phyloP scores from a whole-genome alignment of 768 basidiomycete genomes.

The Lactifluus piperatus region DNA sequence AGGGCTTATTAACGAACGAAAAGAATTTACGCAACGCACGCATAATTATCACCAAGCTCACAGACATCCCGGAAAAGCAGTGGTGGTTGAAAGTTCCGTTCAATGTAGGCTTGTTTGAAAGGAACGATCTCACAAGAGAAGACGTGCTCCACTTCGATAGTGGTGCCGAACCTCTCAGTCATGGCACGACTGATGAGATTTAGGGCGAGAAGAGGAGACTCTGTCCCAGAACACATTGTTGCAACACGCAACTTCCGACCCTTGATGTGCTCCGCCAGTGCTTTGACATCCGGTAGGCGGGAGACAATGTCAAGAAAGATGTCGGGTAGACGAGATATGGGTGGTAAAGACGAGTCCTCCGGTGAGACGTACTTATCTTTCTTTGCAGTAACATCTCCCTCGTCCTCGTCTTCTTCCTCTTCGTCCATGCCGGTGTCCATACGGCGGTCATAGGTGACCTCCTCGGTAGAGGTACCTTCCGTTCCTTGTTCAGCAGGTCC shows the following conservation, averaged over 20 bases:
- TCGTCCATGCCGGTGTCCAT: conserved; percentile 9
- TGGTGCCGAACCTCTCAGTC: conserved; percentile 51
- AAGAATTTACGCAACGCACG: conserved; percentile 38
- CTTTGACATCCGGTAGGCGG: conserved; percentile 54
- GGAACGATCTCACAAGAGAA: conserved; percentile 97
- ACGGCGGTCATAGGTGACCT: neutral
- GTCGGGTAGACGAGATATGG: conserved; percentile 58
- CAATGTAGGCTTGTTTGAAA: conserved; percentile 96
- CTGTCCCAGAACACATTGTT: conserved; percentile 97
- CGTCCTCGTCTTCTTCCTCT: conserved; percentile 26
- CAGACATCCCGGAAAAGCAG: conserved; percentile 91
- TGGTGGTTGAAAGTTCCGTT: conserved; percentile 90
- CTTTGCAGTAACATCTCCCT: conserved; percentile 27
- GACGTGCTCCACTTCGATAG: conserved; percentile 77
- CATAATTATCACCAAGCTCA: conserved; percentile 70
- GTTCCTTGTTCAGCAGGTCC: conserved; percentile 6
- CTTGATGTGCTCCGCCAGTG: conserved; percentile 53
- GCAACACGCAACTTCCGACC: conserved; percentile 88
- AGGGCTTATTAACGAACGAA: conserved; percentile 1
- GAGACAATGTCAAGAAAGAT: conserved; percentile 73
- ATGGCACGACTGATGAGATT: conserved; percentile 75
- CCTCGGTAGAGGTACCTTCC: conserved; percentile 3
- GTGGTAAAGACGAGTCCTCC: conserved; percentile 63
- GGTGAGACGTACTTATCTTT: conserved; percentile 35
- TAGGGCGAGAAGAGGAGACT: conserved; percentile 86